These are phyloP conservation scores for Populus euphratica DNA, from an alignment of 345 rosid species.

Conservation along the genomic window DNA sequence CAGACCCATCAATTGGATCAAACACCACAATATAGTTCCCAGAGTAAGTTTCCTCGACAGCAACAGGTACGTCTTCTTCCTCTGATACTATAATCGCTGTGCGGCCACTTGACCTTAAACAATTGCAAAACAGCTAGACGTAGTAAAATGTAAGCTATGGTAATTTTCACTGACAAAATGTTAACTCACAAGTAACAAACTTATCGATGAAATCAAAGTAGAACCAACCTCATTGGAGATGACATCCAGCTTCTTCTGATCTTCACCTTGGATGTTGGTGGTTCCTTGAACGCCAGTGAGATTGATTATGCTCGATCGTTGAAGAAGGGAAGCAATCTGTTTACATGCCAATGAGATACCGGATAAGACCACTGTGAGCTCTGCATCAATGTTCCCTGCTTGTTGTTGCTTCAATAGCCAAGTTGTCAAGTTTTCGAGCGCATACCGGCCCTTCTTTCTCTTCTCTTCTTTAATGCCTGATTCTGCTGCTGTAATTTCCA, in stretches of 20 bases:
- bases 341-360: conserved; percentile 39
- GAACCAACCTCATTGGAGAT: conserved; percentile 37
- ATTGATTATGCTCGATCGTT: conserved; percentile 30
- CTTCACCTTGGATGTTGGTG: conserved; percentile 37
- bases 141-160: neutral
- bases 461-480: neutral
- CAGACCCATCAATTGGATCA: conserved; percentile 37
- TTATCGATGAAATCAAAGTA: too few species aligned
- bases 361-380: conserved; percentile 38
- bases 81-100: conserved; percentile 39
- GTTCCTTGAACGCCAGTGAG: conserved; percentile 44
- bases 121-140: conserved; percentile 33
- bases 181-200: too few species aligned
- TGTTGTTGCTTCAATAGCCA: conserved; percentile 40
- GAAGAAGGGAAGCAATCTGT: conserved; percentile 38
- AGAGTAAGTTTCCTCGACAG: conserved; percentile 37
- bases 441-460: conserved; percentile 21
- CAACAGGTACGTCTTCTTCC: conserved; percentile 41
- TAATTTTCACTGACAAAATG: too few species aligned
- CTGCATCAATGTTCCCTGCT: conserved; percentile 36
- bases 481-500: neutral
- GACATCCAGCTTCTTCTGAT: conserved; percentile 46
- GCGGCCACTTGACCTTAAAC: conserved; percentile 38
- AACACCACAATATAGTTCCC: conserved; percentile 38
- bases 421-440: conserved; percentile 30